Evolutionary conservation across 768 basidiomycete species (phyloP).

Genomic region (Rhizopogon vesiculosus): DNA sequence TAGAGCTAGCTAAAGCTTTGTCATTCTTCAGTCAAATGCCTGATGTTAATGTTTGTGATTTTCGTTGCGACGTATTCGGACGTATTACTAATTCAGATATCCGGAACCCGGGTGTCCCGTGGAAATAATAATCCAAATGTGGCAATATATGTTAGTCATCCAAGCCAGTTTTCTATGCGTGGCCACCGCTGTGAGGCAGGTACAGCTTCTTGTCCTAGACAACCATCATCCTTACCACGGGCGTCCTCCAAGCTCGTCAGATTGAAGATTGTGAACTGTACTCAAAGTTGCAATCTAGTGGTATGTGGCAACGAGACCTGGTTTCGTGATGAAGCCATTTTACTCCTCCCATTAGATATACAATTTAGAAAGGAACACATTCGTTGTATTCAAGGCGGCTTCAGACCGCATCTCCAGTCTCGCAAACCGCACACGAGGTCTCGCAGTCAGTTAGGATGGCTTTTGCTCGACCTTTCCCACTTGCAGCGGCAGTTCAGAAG

Average conservation of each 20-base stretch:
- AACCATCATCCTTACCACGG: constrained; percentile 13
- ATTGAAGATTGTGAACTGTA: background rate
- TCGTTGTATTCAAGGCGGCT: constrained; percentile 15
- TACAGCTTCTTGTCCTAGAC: constrained; percentile 16
- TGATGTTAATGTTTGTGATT: too few relatives aligned
- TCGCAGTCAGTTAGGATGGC: constrained; percentile 39
- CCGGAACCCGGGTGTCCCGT: background rate
- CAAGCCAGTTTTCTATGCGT: constrained; percentile 10
- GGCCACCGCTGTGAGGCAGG: constrained; percentile 3
- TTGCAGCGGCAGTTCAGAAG: constrained; percentile 51
- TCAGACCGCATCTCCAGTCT: constrained; percentile 5
- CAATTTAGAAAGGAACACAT: constrained; percentile 13
- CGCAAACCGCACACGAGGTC: constrained; percentile 11
- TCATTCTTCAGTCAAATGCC: too few relatives aligned
- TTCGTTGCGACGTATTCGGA: too few relatives aligned
- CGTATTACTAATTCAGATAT: too few relatives aligned
- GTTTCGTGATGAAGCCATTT: constrained; percentile 8
- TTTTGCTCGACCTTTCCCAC: constrained; percentile 76
- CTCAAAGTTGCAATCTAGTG: constrained; percentile 7
- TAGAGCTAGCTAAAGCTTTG: too few relatives aligned
- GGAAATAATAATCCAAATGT: background rate
- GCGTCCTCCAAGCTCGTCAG: constrained; percentile 7
- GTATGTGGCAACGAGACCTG: constrained; percentile 6
- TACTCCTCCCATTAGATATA: constrained; percentile 12
- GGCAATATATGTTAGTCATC: constrained; percentile 17